Percentiles rank a stretch among this genome's conserved stretches.
Evolutionary conservation across 2,329 filamentous ascomycete species (phyloP).

Genomic region (Dendryphion nanum): DNA sequence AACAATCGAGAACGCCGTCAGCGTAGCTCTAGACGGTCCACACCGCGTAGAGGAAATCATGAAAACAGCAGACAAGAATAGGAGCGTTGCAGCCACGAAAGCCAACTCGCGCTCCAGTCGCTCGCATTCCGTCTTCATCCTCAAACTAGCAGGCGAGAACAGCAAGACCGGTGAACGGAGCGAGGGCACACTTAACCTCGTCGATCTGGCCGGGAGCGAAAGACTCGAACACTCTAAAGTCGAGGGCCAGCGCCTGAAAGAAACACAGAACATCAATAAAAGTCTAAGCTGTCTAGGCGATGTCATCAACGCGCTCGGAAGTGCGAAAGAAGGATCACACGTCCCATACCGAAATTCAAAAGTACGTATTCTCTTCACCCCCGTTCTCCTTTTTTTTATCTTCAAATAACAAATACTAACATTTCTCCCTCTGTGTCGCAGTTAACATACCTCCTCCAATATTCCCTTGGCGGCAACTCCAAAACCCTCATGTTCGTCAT

Average conservation of each 20-base stretch:
- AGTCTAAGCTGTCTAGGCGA: constrained; percentile 88
- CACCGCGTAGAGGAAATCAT: constrained; percentile 78
- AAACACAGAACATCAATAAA: constrained; percentile 98
- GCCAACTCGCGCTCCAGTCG: constrained; percentile 93
- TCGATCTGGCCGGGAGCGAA: constrained; percentile 93
- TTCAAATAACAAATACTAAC: background rate
- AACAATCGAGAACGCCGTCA: constrained; percentile 74
- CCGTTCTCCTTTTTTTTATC: background rate
- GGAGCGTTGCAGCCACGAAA: constrained; percentile 93
- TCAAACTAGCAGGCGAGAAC: constrained; percentile 68
- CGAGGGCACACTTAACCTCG: constrained; percentile 91
- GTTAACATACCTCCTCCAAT: constrained; percentile 92
- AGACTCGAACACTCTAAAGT: constrained; percentile 82
- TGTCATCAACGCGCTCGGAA: constrained; percentile 89
- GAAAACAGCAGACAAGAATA: constrained; percentile 75
- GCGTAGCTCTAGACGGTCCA: constrained; percentile 74
- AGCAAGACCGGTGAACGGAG: constrained; percentile 75
- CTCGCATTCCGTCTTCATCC: constrained; percentile 93
- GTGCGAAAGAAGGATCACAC: constrained; percentile 72
- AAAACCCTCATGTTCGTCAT: constrained; percentile 99
- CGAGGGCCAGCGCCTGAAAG: constrained; percentile 82
- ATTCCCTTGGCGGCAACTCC: constrained; percentile 89
- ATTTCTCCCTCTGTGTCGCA: constrained; percentile 28
- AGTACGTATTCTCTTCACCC: constrained; percentile 46
- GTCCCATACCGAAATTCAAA: constrained; percentile 96